phyloP scores from a whole-genome alignment of 371 early-diverging fungal genomes.

The Fennellomyces sp. region DNA sequence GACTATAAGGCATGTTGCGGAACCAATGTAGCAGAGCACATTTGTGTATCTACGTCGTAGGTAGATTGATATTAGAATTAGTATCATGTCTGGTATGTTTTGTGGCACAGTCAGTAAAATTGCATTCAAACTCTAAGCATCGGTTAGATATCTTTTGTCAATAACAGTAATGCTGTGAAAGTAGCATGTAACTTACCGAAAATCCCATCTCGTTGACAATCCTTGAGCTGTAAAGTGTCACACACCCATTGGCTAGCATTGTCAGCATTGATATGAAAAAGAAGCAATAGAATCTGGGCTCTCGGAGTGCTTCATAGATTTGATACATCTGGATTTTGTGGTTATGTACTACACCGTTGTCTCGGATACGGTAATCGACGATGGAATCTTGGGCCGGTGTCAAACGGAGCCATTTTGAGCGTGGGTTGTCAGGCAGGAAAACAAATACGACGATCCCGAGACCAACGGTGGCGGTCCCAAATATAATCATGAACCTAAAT shows the following conservation, averaged over 20 bases:
- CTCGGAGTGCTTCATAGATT: constrained; percentile 30
- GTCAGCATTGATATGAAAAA: constrained; percentile 26
- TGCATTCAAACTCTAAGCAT: constrained; percentile 28
- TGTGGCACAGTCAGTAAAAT: constrained; percentile 37
- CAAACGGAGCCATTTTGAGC: constrained; percentile 20
- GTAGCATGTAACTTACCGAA: constrained; percentile 15
- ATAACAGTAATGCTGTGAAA: background rate
- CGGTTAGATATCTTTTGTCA: background rate
- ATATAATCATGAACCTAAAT: constrained; percentile 37
- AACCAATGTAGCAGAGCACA: constrained; percentile 11
- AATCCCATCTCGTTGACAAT: constrained; percentile 28
- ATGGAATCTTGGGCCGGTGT: constrained; percentile 34
- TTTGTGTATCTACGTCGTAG: background rate
- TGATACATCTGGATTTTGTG: constrained; percentile 27
- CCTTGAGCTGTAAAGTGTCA: constrained; percentile 29
- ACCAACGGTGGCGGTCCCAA: constrained; percentile 23
- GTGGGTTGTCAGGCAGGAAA: constrained; percentile 37
- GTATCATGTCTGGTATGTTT: background rate
- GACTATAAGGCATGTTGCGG: constrained; percentile 13
- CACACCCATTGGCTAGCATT: constrained; percentile 35
- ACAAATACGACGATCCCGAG: constrained; percentile 28
- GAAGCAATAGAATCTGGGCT: constrained; percentile 31
- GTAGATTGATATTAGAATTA: background rate
- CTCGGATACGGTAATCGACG: constrained; percentile 29
- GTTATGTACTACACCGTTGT: constrained; percentile 33